Conservation (phyloP, 768 basidiomycete species). For the Suillus ampliporus region DNA sequence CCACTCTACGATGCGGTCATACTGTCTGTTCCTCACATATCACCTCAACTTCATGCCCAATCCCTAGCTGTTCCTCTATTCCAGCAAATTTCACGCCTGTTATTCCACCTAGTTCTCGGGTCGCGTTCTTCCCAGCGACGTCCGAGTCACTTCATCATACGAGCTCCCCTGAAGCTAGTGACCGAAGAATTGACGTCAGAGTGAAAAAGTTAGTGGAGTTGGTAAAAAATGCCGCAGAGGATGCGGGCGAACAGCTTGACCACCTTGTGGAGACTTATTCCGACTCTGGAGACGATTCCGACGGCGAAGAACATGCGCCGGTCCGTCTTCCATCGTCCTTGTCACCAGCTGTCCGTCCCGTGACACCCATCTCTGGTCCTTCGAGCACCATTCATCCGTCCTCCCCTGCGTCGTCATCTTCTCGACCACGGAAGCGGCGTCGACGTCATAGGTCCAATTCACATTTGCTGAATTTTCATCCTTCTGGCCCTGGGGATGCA, state of each 20-base stretch:
- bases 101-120: slow-evolving; percentile 48
- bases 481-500: slow-evolving; percentile 26
- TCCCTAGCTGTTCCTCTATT: slow-evolving; percentile 39
- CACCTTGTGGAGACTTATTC: slow-evolving; percentile 27
- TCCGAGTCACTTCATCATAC: slow-evolving; percentile 22
- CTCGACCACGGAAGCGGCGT: slow-evolving; percentile 34
- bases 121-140: slow-evolving; percentile 43
- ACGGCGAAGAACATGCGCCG: slow-evolving; percentile 25
- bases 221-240: slow-evolving; percentile 32
- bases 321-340: slow-evolving; percentile 22
- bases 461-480: slow-evolving; percentile 37
- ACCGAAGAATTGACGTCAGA: slow-evolving; percentile 54
- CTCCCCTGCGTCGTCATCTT: slow-evolving; percentile 11
- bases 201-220: slow-evolving; percentile 60
- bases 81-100: slow-evolving; percentile 33
- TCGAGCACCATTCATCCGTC: slow-evolving; percentile 3
- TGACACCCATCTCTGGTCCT: slow-evolving; percentile 28
- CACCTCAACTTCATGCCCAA: slow-evolving; percentile 37
- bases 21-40: slow-evolving; percentile 72
- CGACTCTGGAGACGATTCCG: slow-evolving; percentile 38
- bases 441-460: slow-evolving; percentile 31
- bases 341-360: slow-evolving; percentile 40
- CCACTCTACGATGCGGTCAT: slow-evolving; percentile 82
- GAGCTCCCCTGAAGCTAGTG: neutral
- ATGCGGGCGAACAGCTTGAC: slow-evolving; percentile 16